Base-by-base conservation (phyloP, 441 rosid genomes). In the Populus hybrid region DNA sequence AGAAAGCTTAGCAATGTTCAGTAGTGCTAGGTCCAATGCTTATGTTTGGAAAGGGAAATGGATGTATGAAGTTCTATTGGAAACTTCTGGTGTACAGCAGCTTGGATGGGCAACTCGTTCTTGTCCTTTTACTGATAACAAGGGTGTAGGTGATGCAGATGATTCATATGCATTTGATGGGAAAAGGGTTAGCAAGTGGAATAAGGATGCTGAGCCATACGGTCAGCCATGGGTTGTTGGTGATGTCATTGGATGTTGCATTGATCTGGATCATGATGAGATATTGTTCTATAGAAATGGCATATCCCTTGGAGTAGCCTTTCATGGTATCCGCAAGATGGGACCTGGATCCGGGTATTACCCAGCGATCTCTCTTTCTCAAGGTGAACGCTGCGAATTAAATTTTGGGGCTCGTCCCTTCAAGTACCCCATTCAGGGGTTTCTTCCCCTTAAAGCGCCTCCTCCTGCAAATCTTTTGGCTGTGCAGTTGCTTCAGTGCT, bases 91-190 rank as follows among this genome's bases (percentile, higher is more conserved):
- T 63, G 86, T 96, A 75, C 98, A 91, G 67, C 98, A 94, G 81
- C 92, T 96, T 79, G 99, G 99, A 36, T 96, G 99, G 99, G 98
- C 98, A 12, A 94, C 97, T 30, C 84, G 85, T 73, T 84, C 92
- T 46, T 96, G 98, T 81, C 96, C 94, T 42, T 96, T 96, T 81
- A 94, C 97, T 50, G 97, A 96, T 65, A 96, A 87, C 85, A 88
- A 90, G 77, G 99, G 99, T 71, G 99, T 96, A n/a, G 99, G 99
- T 40, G 98, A 96, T 89, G 94, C 97, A 42, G 98, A 94, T 79
- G 97, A 96, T 91, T 96, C 98, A 3, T 96, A 94, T 86, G 99
- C 99, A 69, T 96, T 88, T 84, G 99, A 96, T 86, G 99, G 99
- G 74, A 86, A 91, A 84, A 89, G 99, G 81, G 94, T 92, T 61